These are phyloP conservation scores for Wickerhamomyces bisporus DNA, from an alignment of 805 yeast genomes.

Conservation along the genomic window DNA sequence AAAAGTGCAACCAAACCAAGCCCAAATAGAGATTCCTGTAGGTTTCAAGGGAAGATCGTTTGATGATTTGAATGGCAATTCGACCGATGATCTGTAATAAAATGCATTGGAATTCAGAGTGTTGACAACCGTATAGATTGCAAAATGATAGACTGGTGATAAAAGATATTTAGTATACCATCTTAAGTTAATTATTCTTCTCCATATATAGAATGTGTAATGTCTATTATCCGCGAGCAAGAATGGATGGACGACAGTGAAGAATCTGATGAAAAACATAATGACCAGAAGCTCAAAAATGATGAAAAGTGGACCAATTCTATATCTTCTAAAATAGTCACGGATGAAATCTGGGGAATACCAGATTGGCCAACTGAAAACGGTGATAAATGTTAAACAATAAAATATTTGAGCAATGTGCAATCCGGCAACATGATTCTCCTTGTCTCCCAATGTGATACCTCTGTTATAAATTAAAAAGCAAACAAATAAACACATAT, in stretches of 20 bases:
- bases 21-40: slow-evolving; percentile 42
- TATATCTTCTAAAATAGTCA: slow-evolving; percentile 32
- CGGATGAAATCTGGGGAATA: slow-evolving; percentile 36
- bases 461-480: slow-evolving; percentile 73
- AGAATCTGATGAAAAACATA: slow-evolving; percentile 44
- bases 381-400: slow-evolving; percentile 55
- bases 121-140: slow-evolving; percentile 32
- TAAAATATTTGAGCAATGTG: slow-evolving; percentile 83
- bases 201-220: slow-evolving; percentile 82
- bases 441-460: slow-evolving; percentile 87
- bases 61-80: slow-evolving; percentile 31
- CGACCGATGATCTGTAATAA: slow-evolving; percentile 29
- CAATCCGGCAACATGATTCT: slow-evolving; percentile 66
- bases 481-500: slow-evolving; percentile 44
- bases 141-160: slow-evolving; percentile 69
- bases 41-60: slow-evolving; percentile 34
- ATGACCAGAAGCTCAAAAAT: slow-evolving; percentile 32
- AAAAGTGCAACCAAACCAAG: slow-evolving; percentile 46
- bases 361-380: slow-evolving; percentile 78
- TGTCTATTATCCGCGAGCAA: slow-evolving; percentile 92
- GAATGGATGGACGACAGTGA: slow-evolving; percentile 83
- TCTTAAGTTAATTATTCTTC: slow-evolving; percentile 49
- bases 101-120: slow-evolving; percentile 30
- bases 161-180: slow-evolving; percentile 43
- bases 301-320: slow-evolving; percentile 24